These are phyloP conservation scores for Globisporangium cederbergense DNA, from an alignment of 352 stramenopile species.

Conservation along the genomic window DNA sequence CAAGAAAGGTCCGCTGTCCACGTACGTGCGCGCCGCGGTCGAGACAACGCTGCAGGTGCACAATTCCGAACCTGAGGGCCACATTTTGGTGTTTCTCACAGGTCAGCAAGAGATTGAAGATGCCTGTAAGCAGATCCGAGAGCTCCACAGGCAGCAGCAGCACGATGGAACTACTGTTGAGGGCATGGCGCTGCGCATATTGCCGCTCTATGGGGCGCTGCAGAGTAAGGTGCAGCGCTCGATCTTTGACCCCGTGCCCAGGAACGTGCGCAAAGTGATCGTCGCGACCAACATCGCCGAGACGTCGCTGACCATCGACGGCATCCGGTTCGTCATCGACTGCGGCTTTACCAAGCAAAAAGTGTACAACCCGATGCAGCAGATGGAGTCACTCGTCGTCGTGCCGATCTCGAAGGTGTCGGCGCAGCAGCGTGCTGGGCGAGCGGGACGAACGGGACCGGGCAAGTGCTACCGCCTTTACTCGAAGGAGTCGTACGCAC, in stretches of 20 bases:
- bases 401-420: slow-evolving; percentile 94
- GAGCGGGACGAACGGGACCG: slow-evolving; percentile 93
- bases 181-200: slow-evolving; percentile 56
- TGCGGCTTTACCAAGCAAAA: slow-evolving; percentile 92
- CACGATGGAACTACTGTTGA: slow-evolving; percentile 6
- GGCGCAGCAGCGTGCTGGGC: slow-evolving; percentile 93
- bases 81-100: slow-evolving; percentile 96
- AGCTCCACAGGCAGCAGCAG: slow-evolving; percentile 26
- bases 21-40: slow-evolving; percentile 64
- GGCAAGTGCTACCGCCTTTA: slow-evolving; percentile 99
- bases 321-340: slow-evolving; percentile 86
- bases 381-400: slow-evolving; percentile 87
- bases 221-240: slow-evolving; percentile 88
- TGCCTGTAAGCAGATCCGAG: slow-evolving; percentile 84
- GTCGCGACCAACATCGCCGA: slow-evolving; percentile 94
- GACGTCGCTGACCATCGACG: slow-evolving; percentile 98
- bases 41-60: slow-evolving; percentile 82
- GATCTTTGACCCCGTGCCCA: slow-evolving; percentile 92
- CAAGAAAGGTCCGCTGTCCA: slow-evolving; percentile 48
- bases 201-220: slow-evolving; percentile 96
- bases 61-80: slow-evolving; percentile 57
- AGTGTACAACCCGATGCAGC: slow-evolving; percentile 72
- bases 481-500: slow-evolving; percentile 95
- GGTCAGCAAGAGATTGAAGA: slow-evolving; percentile 92
- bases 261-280: slow-evolving; percentile 80